Percentiles rank a stretch among this genome's conserved stretches.
These are phyloP conservation scores for Starmerella riodocensis DNA, from an alignment of 805 yeast genomes.

Conservation along the genomic window DNA sequence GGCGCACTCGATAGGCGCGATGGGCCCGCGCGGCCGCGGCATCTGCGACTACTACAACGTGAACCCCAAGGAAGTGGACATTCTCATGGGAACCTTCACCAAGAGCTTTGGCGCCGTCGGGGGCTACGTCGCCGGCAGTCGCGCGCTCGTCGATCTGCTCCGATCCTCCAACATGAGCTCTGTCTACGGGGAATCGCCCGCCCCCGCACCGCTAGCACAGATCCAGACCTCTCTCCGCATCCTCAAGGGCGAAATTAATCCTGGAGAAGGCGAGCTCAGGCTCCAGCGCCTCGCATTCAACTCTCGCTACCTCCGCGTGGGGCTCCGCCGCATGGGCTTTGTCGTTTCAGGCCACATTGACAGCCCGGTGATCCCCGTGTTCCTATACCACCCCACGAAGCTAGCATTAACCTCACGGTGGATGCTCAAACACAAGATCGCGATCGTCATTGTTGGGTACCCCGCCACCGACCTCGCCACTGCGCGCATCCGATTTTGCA, in stretches of 20 bases:
- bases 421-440: conserved; percentile 67
- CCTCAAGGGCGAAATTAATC: conserved; percentile 67
- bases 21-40: conserved; percentile 90
- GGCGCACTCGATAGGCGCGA: conserved; percentile 98
- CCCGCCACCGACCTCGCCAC: conserved; percentile 92
- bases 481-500: conserved; percentile 85
- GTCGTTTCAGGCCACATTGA: conserved; percentile 92
- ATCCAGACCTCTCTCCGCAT: conserved; percentile 67
- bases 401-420: conserved; percentile 85
- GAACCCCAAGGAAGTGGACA: conserved; percentile 61
- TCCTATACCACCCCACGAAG: conserved; percentile 80
- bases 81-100: conserved; percentile 94
- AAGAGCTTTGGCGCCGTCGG: conserved; percentile 99
- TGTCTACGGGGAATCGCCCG: conserved; percentile 67
- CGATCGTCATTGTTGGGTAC: conserved; percentile 92
- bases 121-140: conserved; percentile 80
- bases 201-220: conserved; percentile 88
- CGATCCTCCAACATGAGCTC: conserved; percentile 61
- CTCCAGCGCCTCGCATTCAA: conserved; percentile 89
- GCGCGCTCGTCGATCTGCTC: conserved; percentile 56
- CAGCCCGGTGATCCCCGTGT: conserved; percentile 85
- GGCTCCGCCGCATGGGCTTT: conserved; percentile 82
- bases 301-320: conserved; percentile 82
- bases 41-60: conserved; percentile 86
- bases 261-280: conserved; percentile 88